These are phyloP conservation scores for Alternaria rosae DNA, from an alignment of 2,329 filamentous ascomycete species.

Conservation along the genomic window DNA sequence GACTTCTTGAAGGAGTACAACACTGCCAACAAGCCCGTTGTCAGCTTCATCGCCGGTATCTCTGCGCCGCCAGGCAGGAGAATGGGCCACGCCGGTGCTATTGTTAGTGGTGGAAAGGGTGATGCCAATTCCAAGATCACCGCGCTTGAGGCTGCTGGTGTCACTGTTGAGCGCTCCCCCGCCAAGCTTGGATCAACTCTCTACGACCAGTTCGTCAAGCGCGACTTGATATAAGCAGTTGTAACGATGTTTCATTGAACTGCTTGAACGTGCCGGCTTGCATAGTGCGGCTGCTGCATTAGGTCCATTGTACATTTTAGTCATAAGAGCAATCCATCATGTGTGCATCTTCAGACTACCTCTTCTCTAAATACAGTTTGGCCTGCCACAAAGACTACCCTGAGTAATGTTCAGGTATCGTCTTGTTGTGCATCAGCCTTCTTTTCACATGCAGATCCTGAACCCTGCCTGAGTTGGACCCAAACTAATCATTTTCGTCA, in stretches of 20 bases:
- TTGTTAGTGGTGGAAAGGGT: slow-evolving; percentile 96
- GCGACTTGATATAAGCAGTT: slow-evolving; percentile 81
- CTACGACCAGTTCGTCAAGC: slow-evolving; percentile 93
- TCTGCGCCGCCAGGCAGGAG: slow-evolving; percentile 93
- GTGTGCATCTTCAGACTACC: neutral
- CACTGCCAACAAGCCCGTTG: slow-evolving; percentile 92
- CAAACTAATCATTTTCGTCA: slow-evolving; percentile 30
- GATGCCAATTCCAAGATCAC: slow-evolving; percentile 98
- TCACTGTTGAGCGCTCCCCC: slow-evolving; percentile 85
- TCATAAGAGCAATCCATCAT: slow-evolving; percentile 40
- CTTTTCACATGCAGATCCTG: slow-evolving; percentile 20
- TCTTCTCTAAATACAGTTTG: neutral
- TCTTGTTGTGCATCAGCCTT: neutral
- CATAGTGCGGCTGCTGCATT: slow-evolving; percentile 29
- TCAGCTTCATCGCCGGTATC: slow-evolving; percentile 98
- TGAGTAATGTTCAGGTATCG: neutral
- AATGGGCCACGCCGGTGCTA: slow-evolving; percentile 99
- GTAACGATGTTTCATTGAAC: slow-evolving; percentile 19
- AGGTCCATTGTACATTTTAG: slow-evolving; percentile 47
- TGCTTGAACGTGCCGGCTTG: slow-evolving; percentile 27
- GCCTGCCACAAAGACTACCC: neutral
- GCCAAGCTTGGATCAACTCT: slow-evolving; percentile 91
- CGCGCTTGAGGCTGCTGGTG: slow-evolving; percentile 90
- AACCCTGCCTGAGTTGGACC: slow-evolving; percentile 18
- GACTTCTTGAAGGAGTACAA: slow-evolving; percentile 95